These are phyloP conservation scores for Turnera subulata DNA, from an alignment of 345 rosid species.

Conservation along the genomic window DNA sequence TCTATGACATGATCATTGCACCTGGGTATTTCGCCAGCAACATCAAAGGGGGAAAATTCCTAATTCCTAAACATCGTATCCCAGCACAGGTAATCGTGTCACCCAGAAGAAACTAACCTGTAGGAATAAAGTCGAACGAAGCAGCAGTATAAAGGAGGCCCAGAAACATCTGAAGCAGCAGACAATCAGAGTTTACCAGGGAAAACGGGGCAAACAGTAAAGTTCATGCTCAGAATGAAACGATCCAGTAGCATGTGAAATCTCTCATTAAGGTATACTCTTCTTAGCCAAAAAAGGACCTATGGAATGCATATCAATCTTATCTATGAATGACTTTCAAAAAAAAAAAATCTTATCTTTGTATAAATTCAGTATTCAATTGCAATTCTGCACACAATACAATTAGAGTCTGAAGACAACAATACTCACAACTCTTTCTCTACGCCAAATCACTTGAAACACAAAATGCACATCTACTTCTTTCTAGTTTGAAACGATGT, in stretches of 20 bases:
- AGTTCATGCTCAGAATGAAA: too few species aligned
- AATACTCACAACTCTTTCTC: background rate
- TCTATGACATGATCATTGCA: background rate
- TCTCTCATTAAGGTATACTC: too few species aligned
- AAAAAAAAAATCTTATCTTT: too few species aligned
- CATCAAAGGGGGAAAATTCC: too few species aligned
- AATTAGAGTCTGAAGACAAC: background rate
- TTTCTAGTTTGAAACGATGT: too few species aligned
- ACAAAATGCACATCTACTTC: too few species aligned
- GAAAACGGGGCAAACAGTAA: background rate
- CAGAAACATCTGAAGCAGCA: conserved; percentile 52
- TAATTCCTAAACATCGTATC: too few species aligned
- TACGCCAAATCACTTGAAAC: too few species aligned
- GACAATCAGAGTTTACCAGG: background rate
- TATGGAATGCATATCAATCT: too few species aligned
- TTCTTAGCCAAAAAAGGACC: too few species aligned
- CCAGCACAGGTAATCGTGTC: background rate
- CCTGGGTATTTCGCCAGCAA: background rate
- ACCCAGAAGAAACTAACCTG: conserved; percentile 38
- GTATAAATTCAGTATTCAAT: too few species aligned
- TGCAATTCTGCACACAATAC: background rate
- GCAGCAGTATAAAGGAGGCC: conserved; percentile 58
- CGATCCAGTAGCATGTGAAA: too few species aligned
- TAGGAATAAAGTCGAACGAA: conserved; percentile 66
- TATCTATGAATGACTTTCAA: background rate